These are phyloP conservation scores for Coffea eugenioides DNA, from an alignment of 257 asterid genomes.

Conservation along the genomic window DNA sequence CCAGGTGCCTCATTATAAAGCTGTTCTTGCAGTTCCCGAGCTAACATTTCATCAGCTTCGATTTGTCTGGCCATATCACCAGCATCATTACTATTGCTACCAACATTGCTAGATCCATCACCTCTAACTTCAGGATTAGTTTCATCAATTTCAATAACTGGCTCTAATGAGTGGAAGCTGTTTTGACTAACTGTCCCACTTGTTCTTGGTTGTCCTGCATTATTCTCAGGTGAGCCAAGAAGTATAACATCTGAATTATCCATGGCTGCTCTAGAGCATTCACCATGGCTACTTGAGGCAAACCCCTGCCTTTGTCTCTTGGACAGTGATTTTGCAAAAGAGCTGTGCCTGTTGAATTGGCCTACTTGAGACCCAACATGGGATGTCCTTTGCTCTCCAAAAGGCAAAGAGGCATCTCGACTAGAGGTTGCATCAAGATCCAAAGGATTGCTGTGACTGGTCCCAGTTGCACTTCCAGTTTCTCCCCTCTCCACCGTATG, in stretches of 20 bases:
- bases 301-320: slow-evolving; percentile 64
- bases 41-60: slow-evolving; percentile 87
- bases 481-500: slow-evolving; percentile 35
- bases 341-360: slow-evolving; percentile 30
- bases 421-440: slow-evolving; percentile 35
- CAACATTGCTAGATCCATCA: slow-evolving; percentile 21
- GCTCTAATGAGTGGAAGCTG: slow-evolving; percentile 25
- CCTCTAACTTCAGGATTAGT: slow-evolving; percentile 45
- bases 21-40: slow-evolving; percentile 94
- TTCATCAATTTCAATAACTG: slow-evolving; percentile 54
- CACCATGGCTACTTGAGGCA: slow-evolving; percentile 40
- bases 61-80: slow-evolving; percentile 65
- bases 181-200: slow-evolving; percentile 20
- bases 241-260: slow-evolving; percentile 47
- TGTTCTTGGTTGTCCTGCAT: slow-evolving; percentile 33
- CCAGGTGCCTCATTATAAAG: slow-evolving; percentile 64
- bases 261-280: slow-evolving; percentile 51
- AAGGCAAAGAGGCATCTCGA: slow-evolving; percentile 27
- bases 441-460: slow-evolving; percentile 16
- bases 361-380: slow-evolving; percentile 34
- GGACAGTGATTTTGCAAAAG: slow-evolving; percentile 31
- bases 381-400: slow-evolving; percentile 37
- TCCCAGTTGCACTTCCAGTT: slow-evolving; percentile 32
- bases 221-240: slow-evolving; percentile 42
- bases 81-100: slow-evolving; percentile 25